These are phyloP conservation scores for Coemansia sp. DNA, from an alignment of 192 early-diverging fungal species.

Conservation along the genomic window DNA sequence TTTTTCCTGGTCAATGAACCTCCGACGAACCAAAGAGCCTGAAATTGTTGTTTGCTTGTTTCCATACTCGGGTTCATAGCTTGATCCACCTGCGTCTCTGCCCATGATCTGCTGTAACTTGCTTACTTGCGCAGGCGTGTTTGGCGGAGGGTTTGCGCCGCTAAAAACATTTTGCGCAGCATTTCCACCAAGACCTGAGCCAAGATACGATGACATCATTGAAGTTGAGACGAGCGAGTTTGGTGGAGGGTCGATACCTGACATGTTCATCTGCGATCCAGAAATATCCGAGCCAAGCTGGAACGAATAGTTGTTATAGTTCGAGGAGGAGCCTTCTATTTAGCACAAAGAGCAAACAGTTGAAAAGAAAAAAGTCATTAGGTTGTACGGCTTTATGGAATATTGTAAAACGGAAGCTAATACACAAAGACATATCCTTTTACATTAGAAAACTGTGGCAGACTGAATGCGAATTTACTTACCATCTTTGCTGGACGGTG, in stretches of 20 bases:
- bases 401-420: not conserved
- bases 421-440: not conserved
- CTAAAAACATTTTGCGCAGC: not conserved
- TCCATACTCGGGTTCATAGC: constrained; percentile 4
- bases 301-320: constrained; percentile 7
- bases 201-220: constrained; percentile 8
- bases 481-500: constrained; percentile 7
- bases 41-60: constrained; percentile 15
- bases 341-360: not conserved
- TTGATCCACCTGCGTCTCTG: not conserved
- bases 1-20: constrained; percentile 11
- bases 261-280: constrained; percentile 7
- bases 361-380: not conserved
- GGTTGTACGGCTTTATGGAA: not conserved
- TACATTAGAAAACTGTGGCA: not conserved
- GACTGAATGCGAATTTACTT: not conserved
- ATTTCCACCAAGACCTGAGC: constrained; percentile 2
- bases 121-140: constrained; percentile 31
- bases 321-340: not conserved
- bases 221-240: constrained; percentile 6
- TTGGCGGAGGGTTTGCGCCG: constrained; percentile 30
- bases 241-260: constrained; percentile 31
- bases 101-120: constrained; percentile 25
- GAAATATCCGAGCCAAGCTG: constrained; percentile 5
- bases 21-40: constrained; percentile 24